Conservation (phyloP, 768 basidiomycete genomes). For the Kwoniella sp. region DNA sequence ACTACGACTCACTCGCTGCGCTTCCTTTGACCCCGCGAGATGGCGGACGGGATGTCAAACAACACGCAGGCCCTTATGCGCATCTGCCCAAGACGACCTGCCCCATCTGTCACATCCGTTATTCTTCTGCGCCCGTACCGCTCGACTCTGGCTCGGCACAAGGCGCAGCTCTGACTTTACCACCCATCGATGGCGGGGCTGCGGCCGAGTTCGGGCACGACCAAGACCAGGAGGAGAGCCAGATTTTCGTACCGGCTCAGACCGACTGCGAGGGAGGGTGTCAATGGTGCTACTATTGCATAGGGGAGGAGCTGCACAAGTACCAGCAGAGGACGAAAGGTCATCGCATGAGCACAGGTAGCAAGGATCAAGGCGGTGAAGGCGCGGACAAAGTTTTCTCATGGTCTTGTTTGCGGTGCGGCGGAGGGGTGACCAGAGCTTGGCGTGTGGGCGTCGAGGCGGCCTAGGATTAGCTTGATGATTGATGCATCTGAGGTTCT, state of each 20-base stretch:
- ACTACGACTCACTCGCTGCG: conserved; percentile 17
- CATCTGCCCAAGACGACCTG: conserved; percentile 70
- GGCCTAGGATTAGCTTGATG: background rate
- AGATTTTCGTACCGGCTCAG: conserved; percentile 65
- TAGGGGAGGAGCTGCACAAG: conserved; percentile 70
- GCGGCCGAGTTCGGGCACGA: conserved; percentile 52
- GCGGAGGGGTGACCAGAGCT: conserved; percentile 61
- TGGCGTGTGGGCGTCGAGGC: conserved; percentile 56
- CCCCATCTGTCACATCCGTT: conserved; percentile 65
- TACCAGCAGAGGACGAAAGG: conserved; percentile 12
- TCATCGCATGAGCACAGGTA: background rate
- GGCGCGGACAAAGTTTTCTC: conserved; percentile 56
- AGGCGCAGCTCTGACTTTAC: conserved; percentile 19
- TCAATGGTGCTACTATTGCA: conserved; percentile 88
- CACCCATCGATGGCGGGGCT: conserved; percentile 15
- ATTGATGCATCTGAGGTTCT: too few species aligned
- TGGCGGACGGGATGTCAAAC: too few species aligned
- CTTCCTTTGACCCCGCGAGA: conserved; percentile 3
- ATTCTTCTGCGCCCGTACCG: conserved; percentile 53
- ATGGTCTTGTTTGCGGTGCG: conserved; percentile 84
- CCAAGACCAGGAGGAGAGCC: conserved; percentile 62
- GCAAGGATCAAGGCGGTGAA: conserved; percentile 47
- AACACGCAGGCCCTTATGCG: conserved; percentile 59
- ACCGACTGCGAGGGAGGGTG: conserved; percentile 66
- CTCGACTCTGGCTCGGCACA: conserved; percentile 50